These are phyloP conservation scores for Mycena sp. DNA, from an alignment of 1,284 basidiomycete species.

Conservation along the genomic window DNA sequence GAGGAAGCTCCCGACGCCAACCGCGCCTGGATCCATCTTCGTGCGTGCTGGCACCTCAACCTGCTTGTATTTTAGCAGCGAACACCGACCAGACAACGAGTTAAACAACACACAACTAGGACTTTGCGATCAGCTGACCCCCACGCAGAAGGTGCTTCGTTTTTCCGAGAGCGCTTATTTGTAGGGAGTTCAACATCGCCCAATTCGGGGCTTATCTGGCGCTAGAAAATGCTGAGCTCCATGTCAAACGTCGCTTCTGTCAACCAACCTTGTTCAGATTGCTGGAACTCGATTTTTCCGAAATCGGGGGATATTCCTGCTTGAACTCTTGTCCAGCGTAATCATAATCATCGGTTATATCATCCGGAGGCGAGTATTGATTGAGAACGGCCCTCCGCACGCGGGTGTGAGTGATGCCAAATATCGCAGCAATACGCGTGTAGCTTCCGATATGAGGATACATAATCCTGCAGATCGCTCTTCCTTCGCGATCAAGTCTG, in stretches of 20 bases:
- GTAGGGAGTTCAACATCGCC: not conserved
- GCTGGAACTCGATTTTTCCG: not conserved
- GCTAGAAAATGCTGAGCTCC: not conserved
- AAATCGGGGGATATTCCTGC: conserved; percentile 1
- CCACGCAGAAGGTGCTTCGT: not conserved
- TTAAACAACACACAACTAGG: not conserved
- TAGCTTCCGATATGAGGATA: conserved; percentile 10
- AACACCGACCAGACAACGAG: too few relatives aligned
- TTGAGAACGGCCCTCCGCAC: conserved; percentile 12
- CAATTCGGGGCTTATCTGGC: conserved; percentile 9
- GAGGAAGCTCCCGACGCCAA: conserved; percentile 3
- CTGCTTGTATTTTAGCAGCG: not conserved
- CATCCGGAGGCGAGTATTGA: not conserved
- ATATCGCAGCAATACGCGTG: conserved; percentile 5
- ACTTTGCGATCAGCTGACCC: not conserved
- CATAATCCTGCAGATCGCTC: conserved; percentile 20
- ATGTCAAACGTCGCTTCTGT: too few relatives aligned
- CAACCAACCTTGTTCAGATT: not conserved
- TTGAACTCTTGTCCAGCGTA: conserved; percentile 8
- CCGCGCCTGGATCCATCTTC: not conserved
- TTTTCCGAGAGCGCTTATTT: not conserved
- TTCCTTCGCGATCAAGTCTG: conserved; percentile 14
- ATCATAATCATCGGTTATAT: conserved; percentile 7
- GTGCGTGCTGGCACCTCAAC: not conserved
- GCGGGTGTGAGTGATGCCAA: not conserved